These are phyloP conservation scores for Fraxinus ornus DNA, from an alignment of 305 asterid species.

Conservation along the genomic window DNA sequence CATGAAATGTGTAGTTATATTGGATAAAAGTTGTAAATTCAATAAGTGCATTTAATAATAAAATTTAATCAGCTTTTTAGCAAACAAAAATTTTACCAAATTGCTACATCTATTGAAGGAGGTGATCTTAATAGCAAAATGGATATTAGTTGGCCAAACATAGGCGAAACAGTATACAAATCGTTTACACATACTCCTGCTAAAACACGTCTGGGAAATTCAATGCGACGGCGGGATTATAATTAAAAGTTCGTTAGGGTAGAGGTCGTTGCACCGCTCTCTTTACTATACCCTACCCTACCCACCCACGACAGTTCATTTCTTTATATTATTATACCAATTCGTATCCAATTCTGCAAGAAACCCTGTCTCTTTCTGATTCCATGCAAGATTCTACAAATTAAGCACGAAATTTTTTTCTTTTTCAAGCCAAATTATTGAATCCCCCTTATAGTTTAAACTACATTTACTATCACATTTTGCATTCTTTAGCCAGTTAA, in stretches of 20 bases:
- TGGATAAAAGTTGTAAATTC: too few species aligned
- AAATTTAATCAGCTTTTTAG: too few species aligned
- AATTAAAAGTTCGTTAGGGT: slow-evolving; percentile 57
- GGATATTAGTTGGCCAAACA: neutral
- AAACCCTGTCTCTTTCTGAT: too few species aligned
- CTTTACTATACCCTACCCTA: too few species aligned
- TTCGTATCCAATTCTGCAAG: slow-evolving; percentile 9
- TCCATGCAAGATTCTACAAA: neutral
- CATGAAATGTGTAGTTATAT: too few species aligned
- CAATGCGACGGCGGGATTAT: slow-evolving; percentile 35
- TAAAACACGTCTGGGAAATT: slow-evolving; percentile 38
- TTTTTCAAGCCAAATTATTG: neutral
- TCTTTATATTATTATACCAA: slow-evolving; percentile 40
- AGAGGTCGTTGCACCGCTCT: slow-evolving; percentile 37
- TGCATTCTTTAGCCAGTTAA: neutral
- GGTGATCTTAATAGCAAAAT: neutral
- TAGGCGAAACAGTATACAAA: neutral
- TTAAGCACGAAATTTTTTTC: neutral
- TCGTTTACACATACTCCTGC: slow-evolving; percentile 21
- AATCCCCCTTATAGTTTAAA: neutral
- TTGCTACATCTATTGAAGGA: neutral
- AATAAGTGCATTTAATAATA: too few species aligned
- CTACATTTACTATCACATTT: neutral
- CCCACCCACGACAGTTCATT: neutral
- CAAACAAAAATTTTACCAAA: too few species aligned